Conservation (phyloP, 148 eudicot genomes). For the Camellia lanceoleosa region DNA sequence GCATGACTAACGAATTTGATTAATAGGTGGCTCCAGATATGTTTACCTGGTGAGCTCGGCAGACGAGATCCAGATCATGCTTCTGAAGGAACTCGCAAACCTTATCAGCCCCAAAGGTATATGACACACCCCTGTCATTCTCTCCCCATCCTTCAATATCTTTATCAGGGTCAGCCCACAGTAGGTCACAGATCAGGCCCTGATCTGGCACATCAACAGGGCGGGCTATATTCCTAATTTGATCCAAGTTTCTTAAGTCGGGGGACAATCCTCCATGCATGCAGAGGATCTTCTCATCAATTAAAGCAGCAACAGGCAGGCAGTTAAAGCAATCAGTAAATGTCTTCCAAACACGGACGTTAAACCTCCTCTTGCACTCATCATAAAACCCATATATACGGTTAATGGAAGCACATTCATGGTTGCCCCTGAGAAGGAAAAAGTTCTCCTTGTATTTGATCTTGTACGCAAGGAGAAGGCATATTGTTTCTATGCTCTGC, state of each 20-base stretch:
- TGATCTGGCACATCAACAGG: conserved; percentile 83
- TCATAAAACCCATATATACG: conserved; percentile 82
- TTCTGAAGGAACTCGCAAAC: conserved; percentile 70
- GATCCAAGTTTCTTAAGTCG: conserved; percentile 59
- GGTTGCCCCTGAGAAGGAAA: conserved; percentile 81
- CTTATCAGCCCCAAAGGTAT: conserved; percentile 67
- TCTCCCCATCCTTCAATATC: conserved; percentile 80
- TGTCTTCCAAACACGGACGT: conserved; percentile 72
- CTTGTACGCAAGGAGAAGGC: conserved; percentile 81
- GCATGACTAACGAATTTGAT: background rate
- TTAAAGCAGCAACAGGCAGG: conserved; percentile 75
- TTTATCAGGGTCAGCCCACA: conserved; percentile 82
- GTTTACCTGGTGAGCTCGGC: conserved; percentile 78
- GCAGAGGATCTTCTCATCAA: conserved; percentile 80
- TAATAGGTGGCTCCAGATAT: background rate
- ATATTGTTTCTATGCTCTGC: conserved; percentile 78
- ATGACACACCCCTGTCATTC: conserved; percentile 78
- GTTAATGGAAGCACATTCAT: conserved; percentile 80
- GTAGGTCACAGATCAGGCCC: conserved; percentile 67
- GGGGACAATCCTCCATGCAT: conserved; percentile 88
- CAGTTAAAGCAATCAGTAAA: conserved; percentile 78
- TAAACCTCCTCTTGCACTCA: conserved; percentile 83
- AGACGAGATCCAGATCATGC: conserved; percentile 66
- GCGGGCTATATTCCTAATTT: conserved; percentile 66
- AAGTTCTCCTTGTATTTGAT: conserved; percentile 81